Conservation (phyloP, 2,329 filamentous ascomycete genomes). For the Beauveria sp. region DNA sequence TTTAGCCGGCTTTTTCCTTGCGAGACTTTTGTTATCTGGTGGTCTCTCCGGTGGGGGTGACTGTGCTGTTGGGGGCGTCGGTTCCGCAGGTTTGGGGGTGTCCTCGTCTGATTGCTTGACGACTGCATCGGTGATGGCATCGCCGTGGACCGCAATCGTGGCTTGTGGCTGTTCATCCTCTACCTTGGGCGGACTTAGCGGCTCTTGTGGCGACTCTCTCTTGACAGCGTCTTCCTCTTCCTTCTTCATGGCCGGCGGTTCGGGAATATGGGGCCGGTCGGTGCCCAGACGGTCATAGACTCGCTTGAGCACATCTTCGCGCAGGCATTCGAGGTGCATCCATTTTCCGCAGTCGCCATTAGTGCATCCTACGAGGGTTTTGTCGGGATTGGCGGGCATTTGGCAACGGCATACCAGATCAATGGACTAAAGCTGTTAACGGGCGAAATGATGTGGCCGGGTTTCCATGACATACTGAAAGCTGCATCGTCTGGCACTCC, state of each 20-base stretch:
- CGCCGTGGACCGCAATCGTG: constrained; percentile 45
- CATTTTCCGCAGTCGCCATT: constrained; percentile 48
- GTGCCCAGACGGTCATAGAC: constrained; percentile 43
- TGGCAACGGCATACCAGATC: constrained; percentile 51
- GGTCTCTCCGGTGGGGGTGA: neutral
- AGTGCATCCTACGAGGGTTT: constrained; percentile 50
- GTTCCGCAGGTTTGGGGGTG: constrained; percentile 24
- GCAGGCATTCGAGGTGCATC: constrained; percentile 58
- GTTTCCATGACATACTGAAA: constrained; percentile 42
- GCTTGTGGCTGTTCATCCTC: constrained; percentile 42
- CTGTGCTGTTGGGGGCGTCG: constrained; percentile 16
- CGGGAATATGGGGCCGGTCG: constrained; percentile 37
- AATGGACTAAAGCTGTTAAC: constrained; percentile 34
- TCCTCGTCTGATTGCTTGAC: constrained; percentile 26
- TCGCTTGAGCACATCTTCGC: constrained; percentile 43
- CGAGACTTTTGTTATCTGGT: constrained; percentile 8
- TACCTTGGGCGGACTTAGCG: constrained; percentile 44
- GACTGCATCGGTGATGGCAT: constrained; percentile 31
- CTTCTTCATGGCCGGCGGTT: constrained; percentile 29
- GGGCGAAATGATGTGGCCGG: too few relatives aligned
- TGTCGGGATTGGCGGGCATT: constrained; percentile 55
- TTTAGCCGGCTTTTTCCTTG: constrained; percentile 33
- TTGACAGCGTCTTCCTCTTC: constrained; percentile 11
- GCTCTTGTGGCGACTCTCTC: constrained; percentile 18
- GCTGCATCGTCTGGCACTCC: constrained; percentile 47